phyloP scores from a whole-genome alignment of 352 stramenopile species.

The Globisporangium cederbergense region DNA sequence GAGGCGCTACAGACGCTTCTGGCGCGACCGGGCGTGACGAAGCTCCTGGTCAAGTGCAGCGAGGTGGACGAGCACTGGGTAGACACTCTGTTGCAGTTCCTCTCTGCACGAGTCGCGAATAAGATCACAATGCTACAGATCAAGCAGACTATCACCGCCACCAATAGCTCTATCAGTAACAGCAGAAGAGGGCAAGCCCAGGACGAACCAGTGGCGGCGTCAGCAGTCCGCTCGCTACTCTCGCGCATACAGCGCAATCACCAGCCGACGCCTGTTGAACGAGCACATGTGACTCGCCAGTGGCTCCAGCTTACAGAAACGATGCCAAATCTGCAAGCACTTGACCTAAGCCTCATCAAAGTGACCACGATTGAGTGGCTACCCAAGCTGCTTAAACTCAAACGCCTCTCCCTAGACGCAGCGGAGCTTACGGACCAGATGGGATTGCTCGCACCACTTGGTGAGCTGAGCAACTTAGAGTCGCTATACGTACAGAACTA shows the following conservation, averaged over 20 bases:
- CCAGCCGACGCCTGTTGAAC: neutral
- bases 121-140: conserved; percentile 3
- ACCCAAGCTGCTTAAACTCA: neutral
- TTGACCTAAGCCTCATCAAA: conserved; percentile 4
- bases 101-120: neutral
- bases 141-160: neutral
- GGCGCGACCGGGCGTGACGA: neutral
- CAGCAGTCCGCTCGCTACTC: neutral
- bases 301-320: neutral
- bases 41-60: conserved; percentile 1
- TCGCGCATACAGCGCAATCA: neutral
- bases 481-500: conserved; percentile 3
- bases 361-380: conserved; percentile 2
- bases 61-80: neutral
- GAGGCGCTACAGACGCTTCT: neutral
- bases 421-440: neutral
- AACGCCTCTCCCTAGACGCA: neutral
- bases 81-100: neutral
- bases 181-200: neutral
- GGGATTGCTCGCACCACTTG: neutral
- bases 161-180: neutral
- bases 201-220: neutral
- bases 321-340: neutral
- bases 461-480: neutral
- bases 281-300: neutral